Base-by-base conservation (phyloP, 2,329 filamentous ascomycete genomes). In the Xylariales sp. region DNA sequence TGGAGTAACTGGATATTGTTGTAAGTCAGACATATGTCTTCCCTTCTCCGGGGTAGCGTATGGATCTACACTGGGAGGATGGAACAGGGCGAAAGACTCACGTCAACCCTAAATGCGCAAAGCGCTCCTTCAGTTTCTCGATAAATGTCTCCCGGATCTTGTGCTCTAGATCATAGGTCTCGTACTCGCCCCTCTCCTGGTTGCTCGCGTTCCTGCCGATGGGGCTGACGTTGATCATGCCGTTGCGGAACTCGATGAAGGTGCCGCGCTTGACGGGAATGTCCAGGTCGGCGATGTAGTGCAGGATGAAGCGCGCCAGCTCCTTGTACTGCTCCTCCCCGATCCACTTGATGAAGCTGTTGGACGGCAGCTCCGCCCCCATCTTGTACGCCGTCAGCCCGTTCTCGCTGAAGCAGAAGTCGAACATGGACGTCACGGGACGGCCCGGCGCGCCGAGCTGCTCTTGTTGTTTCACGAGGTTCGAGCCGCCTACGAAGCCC, bases 361-460 rank as follows among this genome's bases (percentile, higher is more conserved):
- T 85, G 57, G 80, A 82, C 1, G 83, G 73, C 44, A 97, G 79
- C 42, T 78, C 74, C 62, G 82, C 67, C 56, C 91, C 93, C 58
- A 90, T 69, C 59, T 89, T 88, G 75, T 78, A 95, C 31, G 91
- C 93, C 2, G 86, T 94, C 53, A 98, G 80, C 9, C 93, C 93
- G 69, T 98, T 98, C 73, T 98, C 93, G 45, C 89, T 74, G 71
- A 98, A 98, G 78, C 86, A 93, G 71, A 88, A 98, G 74, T 98
- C 93, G 73, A 98, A 98, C 57, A 97, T 82, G 47, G 80, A 73
- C 39, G 82, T 89, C 47, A 97, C 91, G 53, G 84, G 75, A 20
- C 68, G 64, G 44, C 76, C 69, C 19, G 77, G 63, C 4, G 79
- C 76, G 62, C 89, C 89, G 47, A 97, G 79, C 71, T 97, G 91